Percentiles rank a stretch among this genome's conserved stretches.
Evolutionary conservation across 495 filamentous ascomycete genomes (phyloP).

Genomic region (Tuber aestivum): DNA sequence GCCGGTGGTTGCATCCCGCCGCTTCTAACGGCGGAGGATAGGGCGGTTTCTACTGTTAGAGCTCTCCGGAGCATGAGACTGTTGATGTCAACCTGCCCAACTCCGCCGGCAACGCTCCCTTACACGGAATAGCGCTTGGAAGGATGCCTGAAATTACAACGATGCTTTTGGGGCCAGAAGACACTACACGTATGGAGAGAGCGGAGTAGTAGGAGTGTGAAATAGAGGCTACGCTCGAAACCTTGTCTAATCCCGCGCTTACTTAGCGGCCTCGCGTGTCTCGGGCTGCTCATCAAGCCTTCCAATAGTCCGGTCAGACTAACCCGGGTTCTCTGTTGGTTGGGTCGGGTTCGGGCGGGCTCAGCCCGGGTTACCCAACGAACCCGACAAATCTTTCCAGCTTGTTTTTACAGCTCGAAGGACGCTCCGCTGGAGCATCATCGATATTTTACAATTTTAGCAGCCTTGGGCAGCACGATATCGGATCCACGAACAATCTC

Average conservation of each 20-base stretch:
- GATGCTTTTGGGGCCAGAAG: neutral
- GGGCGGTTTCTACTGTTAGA: neutral
- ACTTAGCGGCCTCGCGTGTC: neutral
- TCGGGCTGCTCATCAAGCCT: neutral
- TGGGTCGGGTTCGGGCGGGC: no score
- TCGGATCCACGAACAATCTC: no score
- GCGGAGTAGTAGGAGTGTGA: neutral
- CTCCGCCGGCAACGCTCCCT: neutral
- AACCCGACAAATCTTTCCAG: no score
- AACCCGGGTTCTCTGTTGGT: no score
- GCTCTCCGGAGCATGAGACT: neutral
- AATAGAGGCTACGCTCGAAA: neutral
- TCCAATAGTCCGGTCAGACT: no score
- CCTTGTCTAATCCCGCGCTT: no score
- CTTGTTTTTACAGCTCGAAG: no score
- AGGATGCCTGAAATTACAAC: no score
- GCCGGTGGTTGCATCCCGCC: constrained; percentile 17
- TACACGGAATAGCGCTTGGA: neutral
- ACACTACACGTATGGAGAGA: neutral
- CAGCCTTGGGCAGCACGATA: no score
- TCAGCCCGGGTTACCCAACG: no score
- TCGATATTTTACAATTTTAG: no score
- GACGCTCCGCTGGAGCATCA: no score
- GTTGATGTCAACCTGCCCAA: neutral
- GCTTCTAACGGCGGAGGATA: constrained; percentile 14